Conservation (phyloP, 306 rosid species). For the Calophaca sinica region DNA sequence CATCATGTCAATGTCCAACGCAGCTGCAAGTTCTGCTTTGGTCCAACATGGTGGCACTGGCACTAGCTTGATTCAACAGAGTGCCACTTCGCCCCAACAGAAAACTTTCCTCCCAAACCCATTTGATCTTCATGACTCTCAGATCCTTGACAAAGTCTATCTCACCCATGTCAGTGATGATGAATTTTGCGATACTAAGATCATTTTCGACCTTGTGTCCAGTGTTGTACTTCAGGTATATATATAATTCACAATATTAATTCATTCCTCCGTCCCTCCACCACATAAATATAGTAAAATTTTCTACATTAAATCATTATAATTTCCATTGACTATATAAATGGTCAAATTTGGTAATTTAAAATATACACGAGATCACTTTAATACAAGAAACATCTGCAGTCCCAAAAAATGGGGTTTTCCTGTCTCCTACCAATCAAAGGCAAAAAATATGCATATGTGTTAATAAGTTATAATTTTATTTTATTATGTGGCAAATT, state of each 20-base stretch:
- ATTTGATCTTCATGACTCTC: conserved; percentile 39
- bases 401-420: no score
- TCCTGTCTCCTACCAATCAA: no score
- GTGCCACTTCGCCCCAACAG: conserved; percentile 13
- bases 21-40: neutral
- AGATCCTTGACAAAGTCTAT: conserved; percentile 47
- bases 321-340: neutral
- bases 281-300: no score
- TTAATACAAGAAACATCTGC: no score
- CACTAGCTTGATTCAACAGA: neutral
- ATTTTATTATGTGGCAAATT: no score
- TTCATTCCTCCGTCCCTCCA: no score
- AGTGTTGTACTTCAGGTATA: conserved; percentile 44
- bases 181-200: conserved; percentile 31
- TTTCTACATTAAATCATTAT: no score
- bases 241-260: neutral
- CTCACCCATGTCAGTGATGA: conserved; percentile 50
- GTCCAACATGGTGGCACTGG: neutral
- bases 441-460: no score
- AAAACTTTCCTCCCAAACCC: conserved; percentile 37
- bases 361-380: no score
- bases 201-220: conserved; percentile 45
- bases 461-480: no score
- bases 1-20: conserved; percentile 22
- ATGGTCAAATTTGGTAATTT: no score